Base-by-base conservation (phyloP, 1,284 basidiomycete genomes). In the Agroathelia rolfsii region DNA sequence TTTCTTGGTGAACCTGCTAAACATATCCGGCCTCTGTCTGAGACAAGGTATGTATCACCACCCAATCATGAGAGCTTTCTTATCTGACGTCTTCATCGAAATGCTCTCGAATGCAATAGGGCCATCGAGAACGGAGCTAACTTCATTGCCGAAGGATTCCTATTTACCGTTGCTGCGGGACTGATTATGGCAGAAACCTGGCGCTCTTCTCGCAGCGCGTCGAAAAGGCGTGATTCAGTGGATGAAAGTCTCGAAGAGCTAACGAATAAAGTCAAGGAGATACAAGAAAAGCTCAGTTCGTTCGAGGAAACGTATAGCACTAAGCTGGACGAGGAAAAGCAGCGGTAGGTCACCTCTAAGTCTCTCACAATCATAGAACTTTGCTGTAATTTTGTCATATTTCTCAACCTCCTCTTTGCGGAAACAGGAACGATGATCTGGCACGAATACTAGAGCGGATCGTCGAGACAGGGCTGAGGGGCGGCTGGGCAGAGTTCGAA, bases 111-210 rank as follows among this genome's bases (percentile, higher is more conserved):
- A 12, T 32, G 10, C 22, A 2, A 10, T 41, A 90, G 88, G 44
- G 88, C 88, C 0, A 84, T 92, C 33, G 86, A 90, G 46, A 89
- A 83, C 46, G 88, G 88, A 10, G 85, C 88, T 9, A 89, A 87
- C 39, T 70, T 78, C 11, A 60, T 93, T 8, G 87, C 88, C 0
- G 88, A 92, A 56, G 78, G 82, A 0, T 93, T 93, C 49, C 67
- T 93, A 4, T 92, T 93, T 53, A 44, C 64, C 5, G 87, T 93
- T 3, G 87, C 85, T 0, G 78, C 79, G 0, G 57, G 60, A 0
- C 60, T 92, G 5, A 88, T 92, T 32, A 42, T 90, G 2, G 81
- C 80, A 3, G 87, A 93, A 55, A 62, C 76, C 24, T 90, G 73
- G 64, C 75, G 87, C 4, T 72, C 75, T 1, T 83, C 82, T 1